phyloP scores from a whole-genome alignment of 2,329 filamentous ascomycete genomes.

The Colletotrichum ledebouriae region DNA sequence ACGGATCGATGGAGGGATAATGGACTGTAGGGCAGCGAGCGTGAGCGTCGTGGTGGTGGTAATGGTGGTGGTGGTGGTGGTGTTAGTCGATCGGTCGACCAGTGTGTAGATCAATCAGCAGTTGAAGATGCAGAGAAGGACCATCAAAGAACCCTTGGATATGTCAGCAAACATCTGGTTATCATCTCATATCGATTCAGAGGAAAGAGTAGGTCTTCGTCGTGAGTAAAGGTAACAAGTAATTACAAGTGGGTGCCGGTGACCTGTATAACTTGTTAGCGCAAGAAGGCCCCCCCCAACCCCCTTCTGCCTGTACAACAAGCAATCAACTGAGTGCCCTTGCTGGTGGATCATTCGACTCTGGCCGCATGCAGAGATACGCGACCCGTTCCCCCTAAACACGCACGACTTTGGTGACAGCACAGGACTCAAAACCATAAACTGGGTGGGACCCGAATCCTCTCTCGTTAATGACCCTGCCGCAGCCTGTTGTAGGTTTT shows the following conservation, averaged over 20 bases:
- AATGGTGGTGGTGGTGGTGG: neutral
- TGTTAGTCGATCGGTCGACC: constrained; percentile 21
- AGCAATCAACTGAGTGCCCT: neutral
- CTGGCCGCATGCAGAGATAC: constrained; percentile 15
- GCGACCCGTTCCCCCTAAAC: constrained; percentile 32
- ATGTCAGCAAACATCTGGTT: neutral
- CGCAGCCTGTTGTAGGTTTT: constrained; percentile 3
- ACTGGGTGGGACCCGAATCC: neutral
- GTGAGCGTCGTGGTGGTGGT: neutral
- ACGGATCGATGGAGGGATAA: constrained; percentile 32
- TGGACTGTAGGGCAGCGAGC: neutral
- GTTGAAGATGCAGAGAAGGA: constrained; percentile 14
- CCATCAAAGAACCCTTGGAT: neutral
- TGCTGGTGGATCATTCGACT: constrained; percentile 18
- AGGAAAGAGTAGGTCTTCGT: neutral
- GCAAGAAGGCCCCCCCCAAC: neutral
- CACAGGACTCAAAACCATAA: neutral
- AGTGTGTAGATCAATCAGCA: neutral
- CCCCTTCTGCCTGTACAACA: neutral
- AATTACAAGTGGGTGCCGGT: constrained; percentile 9
- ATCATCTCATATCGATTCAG: too few species aligned
- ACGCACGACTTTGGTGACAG: constrained; percentile 32
- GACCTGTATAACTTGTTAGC: constrained; percentile 6
- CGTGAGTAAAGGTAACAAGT: neutral
- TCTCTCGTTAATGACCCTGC: constrained; percentile 8